Evolutionary conservation across 2,329 filamentous ascomycete genomes (phyloP), one percentile per base, ranked within the genome.

Genomic region (Xylaria sp.): DNA sequence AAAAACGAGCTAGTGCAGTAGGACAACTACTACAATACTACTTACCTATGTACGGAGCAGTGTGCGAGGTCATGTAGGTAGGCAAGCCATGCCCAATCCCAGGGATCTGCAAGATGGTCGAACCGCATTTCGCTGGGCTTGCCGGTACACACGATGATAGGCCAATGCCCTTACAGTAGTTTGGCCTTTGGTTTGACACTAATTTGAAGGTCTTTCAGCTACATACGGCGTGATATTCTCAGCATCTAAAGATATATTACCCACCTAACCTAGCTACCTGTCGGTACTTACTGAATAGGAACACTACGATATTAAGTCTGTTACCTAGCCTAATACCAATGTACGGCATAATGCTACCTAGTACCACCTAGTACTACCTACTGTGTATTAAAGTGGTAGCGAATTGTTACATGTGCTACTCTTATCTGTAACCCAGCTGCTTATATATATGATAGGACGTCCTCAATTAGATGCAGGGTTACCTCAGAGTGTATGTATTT

Each of bases 71-170:
- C 28, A 7, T 23, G 52, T 56, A 56, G 14, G 35, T 49, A 15
- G 33, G 45, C 19, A 33, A 35, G 28, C 28, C 37, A 45, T 63
- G 63, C 21, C n/a, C 46, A 60, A 56, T 57, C 60, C 55, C 51
- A 54, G 47, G 9, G 60, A 56, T 59, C 59, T 58, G 59, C 55
- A 62, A 59, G 59, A 58, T 65, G 59, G 50, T 51, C 51, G 51
- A 56, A 63, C 50, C 40, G 46, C 56, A 56, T 46, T 33, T 60
- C 40, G 21, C 25, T 38, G 25, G 47, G 57, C 45, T 47, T 35
- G 45, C 53, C 19, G 57, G 61, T 57, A 61, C 31, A 46, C 43
- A 45, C 37, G 37, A 9, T 64, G 43, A 64, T 64, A 61, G 61
- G 61, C 42, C 42, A 42, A 37, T 53, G 28, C 42, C 28, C 33